Conservation (phyloP, 1,284 basidiomycete genomes). For the Marasmius tenuissimus region DNA sequence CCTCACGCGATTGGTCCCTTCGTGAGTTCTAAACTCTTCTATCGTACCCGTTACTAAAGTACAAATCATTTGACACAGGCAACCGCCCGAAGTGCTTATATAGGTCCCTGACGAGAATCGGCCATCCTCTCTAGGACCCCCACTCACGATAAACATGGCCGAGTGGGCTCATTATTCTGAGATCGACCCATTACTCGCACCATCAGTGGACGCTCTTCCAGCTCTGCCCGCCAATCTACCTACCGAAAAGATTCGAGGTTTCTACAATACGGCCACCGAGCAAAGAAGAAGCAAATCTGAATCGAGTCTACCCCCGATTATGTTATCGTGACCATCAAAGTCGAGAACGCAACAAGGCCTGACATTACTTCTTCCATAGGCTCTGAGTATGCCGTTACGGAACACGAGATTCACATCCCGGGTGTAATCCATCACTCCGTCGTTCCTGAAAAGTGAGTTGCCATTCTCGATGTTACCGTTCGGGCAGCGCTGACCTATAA, state of each 20-base stretch:
- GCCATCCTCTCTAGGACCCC: no score
- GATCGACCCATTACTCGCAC: neutral
- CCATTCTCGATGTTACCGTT: neutral
- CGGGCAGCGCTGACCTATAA: neutral
- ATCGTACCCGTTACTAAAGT: no score
- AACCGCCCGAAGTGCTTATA: no score
- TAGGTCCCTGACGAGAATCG: no score
- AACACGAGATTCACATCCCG: constrained; percentile 6
- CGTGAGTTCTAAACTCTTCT: no score
- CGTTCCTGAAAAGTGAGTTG: constrained; percentile 10
- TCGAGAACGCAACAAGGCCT: neutral
- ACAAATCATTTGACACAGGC: no score
- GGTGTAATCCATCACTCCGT: constrained; percentile 4
- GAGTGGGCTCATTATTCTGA: neutral
- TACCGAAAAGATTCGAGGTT: neutral
- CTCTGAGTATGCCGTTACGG: neutral
- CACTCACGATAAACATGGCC: no score
- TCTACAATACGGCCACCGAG: neutral
- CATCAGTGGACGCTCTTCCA: neutral
- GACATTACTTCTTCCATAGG: neutral
- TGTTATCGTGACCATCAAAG: neutral
- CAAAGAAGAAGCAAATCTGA: neutral
- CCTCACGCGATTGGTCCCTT: no score
- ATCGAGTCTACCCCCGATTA: neutral
- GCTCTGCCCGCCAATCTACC: neutral